Evolutionary conservation across 2,329 filamentous ascomycete species (phyloP).

Genomic region (Nigrograna mackinnonii): DNA sequence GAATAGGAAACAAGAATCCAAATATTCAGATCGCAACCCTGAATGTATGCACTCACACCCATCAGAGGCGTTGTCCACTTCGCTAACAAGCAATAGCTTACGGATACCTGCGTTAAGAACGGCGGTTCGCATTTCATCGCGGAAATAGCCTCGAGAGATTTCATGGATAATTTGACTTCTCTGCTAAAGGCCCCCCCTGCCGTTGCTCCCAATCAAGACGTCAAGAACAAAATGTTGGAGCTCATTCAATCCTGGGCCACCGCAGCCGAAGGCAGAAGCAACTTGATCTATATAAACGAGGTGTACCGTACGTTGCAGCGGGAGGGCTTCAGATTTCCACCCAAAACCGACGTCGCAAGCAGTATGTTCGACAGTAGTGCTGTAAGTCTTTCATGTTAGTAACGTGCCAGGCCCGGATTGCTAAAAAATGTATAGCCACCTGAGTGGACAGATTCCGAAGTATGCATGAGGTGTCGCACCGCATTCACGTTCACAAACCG

Average conservation of each 20-base stretch:
- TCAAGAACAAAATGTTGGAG: slow-evolving; percentile 88
- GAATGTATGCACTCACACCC: slow-evolving; percentile 62
- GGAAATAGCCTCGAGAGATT: slow-evolving; percentile 95
- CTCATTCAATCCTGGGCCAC: slow-evolving; percentile 92
- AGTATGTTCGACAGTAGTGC: slow-evolving; percentile 98
- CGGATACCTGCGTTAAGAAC: slow-evolving; percentile 98
- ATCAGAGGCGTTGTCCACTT: neutral
- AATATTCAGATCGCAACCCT: slow-evolving; percentile 95
- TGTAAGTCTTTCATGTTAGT: slow-evolving; percentile 57
- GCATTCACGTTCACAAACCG: slow-evolving; percentile 97
- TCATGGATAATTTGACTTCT: slow-evolving; percentile 95
- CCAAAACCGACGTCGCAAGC: slow-evolving; percentile 82
- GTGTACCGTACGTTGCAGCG: slow-evolving; percentile 81
- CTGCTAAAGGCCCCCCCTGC: slow-evolving; percentile 79
- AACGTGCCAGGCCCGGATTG: neutral
- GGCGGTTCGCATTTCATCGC: slow-evolving; percentile 92
- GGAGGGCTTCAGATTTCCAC: slow-evolving; percentile 89
- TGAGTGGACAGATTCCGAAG: slow-evolving; percentile 96
- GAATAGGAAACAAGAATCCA: slow-evolving; percentile 96
- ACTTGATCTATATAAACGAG: slow-evolving; percentile 84
- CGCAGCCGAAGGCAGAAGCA: slow-evolving; percentile 82
- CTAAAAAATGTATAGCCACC: slow-evolving; percentile 65
- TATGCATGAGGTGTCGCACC: slow-evolving; percentile 97
- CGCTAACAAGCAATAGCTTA: slow-evolving; percentile 62
- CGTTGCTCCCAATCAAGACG: slow-evolving; percentile 78